Evolutionary conservation across 2,329 filamentous ascomycete genomes (phyloP).

Genomic region (Colletotrichum viniferum): DNA sequence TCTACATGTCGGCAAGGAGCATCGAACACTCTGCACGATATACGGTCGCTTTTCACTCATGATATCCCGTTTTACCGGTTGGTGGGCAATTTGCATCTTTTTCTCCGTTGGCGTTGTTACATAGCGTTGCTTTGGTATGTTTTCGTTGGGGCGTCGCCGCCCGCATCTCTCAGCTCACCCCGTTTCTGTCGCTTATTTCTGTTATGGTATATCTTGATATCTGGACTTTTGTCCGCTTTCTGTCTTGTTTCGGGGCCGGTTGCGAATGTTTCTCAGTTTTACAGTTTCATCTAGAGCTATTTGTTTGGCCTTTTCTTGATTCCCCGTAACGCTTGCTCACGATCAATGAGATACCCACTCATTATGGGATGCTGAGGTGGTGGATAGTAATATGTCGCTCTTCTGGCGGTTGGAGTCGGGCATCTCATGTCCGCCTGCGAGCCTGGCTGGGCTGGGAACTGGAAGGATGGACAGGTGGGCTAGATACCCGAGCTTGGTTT

Average conservation of each 20-base stretch:
- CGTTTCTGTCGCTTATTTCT: background rate
- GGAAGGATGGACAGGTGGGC: background rate
- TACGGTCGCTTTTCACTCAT: constrained; percentile 10
- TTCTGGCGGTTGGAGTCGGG: background rate
- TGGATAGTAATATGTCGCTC: constrained; percentile 11
- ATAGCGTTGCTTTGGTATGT: constrained; percentile 14
- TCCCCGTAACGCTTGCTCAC: constrained; percentile 14
- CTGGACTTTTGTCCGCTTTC: background rate
- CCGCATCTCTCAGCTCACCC: background rate
- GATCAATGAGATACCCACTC: constrained; percentile 19
- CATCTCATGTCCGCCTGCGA: background rate
- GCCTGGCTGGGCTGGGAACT: background rate
- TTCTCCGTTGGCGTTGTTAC: constrained; percentile 4
- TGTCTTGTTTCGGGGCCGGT: background rate
- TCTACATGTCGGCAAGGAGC: background rate
- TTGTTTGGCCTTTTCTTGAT: background rate
- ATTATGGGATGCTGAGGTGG: background rate
- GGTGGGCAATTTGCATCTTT: constrained; percentile 3
- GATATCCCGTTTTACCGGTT: constrained; percentile 8
- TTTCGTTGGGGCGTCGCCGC: background rate
- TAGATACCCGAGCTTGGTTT: background rate
- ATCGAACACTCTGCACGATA: background rate
- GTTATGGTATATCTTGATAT: background rate
- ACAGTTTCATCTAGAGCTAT: constrained; percentile 4
- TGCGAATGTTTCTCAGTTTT: background rate